Base-by-base conservation (phyloP, 2,329 filamentous ascomycete genomes). In the Aspergillus floridensis region DNA sequence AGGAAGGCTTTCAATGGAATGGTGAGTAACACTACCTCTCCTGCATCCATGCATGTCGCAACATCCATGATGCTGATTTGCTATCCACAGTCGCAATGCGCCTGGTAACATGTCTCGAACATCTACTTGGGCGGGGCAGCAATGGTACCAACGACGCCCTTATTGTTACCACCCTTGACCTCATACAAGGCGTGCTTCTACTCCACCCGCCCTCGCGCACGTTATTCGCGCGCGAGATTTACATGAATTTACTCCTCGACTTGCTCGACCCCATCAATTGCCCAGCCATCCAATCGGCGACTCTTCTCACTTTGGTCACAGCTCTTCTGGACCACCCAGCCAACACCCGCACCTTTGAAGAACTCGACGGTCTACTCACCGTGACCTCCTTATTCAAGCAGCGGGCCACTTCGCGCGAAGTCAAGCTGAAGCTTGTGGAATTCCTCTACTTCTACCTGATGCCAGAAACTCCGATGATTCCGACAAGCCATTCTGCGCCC, bases 361-460 rank as follows among this genome's bases (percentile, higher is more conserved):
- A 85, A 57, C 89, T 96, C 66, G 93, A 98, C 73, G 95, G 95
- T 57, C 85, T 99, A 5, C 85, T 96, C 46, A 95, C 92, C 1
- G 87, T 98, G 49, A 96, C 93, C 2, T 93, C 90, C 10, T 84
- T 98, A 53, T 97, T 98, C 85, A 96, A 96, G 76, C 90, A 89
- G 64, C 88, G 92, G 61, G 86, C 88, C 65, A 97, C 93, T 3
- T 87, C 87, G 24, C 87, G 92, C 62, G 91, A 93, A 68, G 93
- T 98, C 65, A 97, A 96, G 80, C 85, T 96, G 72, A 95, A 96
- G 76, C 86, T 96, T n/a, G 88, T 97, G 67, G 95, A 98, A 76
- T 98, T 98, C 73, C 80, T 99, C 54, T 98, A 98, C 81, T 98
- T 98, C 77, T 99, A 98, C 76, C 88, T 99, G 67, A 96, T 98